Evolutionary conservation across 768 basidiomycete genomes (phyloP).

Genomic region (Tylopilus vinaceipallidus): DNA sequence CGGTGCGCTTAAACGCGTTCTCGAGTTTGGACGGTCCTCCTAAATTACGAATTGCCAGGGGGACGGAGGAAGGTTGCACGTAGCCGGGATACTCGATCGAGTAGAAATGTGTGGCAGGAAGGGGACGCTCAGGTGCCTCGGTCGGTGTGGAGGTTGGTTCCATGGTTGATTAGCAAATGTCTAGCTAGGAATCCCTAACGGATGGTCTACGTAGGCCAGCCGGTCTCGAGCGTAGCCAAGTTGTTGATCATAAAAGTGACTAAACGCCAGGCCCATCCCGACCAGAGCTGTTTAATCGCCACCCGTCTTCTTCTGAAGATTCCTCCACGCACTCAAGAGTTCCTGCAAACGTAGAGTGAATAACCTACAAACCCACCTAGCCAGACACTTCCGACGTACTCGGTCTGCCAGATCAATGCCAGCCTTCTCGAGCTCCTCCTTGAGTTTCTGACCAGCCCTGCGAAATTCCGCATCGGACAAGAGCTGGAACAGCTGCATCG

Average conservation of each 20-base stretch:
- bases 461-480: slow-evolving; percentile 52
- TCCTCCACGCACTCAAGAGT: slow-evolving; percentile 40
- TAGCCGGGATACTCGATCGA: slow-evolving; percentile 93
- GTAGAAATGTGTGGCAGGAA: slow-evolving; percentile 64
- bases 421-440: slow-evolving; percentile 52
- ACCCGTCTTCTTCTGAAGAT: slow-evolving; percentile 29
- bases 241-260: background rate
- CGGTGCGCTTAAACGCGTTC: slow-evolving; percentile 68
- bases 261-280: background rate
- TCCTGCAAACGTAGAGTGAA: slow-evolving; percentile 35
- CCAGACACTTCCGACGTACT: slow-evolving; percentile 34
- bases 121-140: slow-evolving; percentile 39
- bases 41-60: slow-evolving; percentile 59
- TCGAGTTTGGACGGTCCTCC: slow-evolving; percentile 74
- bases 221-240: background rate
- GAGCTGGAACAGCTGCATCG: slow-evolving; percentile 54
- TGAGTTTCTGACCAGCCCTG: slow-evolving; percentile 42
- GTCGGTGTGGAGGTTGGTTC: slow-evolving; percentile 13
- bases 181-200: background rate
- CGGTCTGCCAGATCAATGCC: slow-evolving; percentile 58
- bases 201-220: background rate
- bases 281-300: slow-evolving; percentile 8
- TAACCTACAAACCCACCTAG: background rate
- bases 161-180: slow-evolving; percentile 8
- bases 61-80: slow-evolving; percentile 59